Evolutionary conservation across 2,329 filamentous ascomycete species (phyloP).

Genomic region (Trichoderma atroviride): DNA sequence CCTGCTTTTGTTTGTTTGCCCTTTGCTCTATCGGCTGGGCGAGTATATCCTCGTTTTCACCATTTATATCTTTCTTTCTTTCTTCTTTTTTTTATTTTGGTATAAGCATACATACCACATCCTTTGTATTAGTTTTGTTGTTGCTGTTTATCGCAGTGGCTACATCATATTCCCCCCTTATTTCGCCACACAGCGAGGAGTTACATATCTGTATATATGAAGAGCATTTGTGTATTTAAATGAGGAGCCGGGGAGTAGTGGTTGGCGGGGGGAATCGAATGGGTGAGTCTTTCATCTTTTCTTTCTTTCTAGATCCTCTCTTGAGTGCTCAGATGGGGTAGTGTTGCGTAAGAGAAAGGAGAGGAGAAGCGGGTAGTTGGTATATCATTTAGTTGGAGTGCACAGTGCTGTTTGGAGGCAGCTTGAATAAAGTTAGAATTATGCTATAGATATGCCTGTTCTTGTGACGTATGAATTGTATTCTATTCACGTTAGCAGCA

Average conservation of each 20-base stretch:
- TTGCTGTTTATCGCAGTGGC: conserved; percentile 1
- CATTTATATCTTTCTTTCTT: not conserved
- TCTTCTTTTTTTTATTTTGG: not conserved
- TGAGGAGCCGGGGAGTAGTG: not conserved
- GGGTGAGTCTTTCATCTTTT: not conserved
- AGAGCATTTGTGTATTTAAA: conserved; percentile 16
- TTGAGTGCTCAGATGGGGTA: not conserved
- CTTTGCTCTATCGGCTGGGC: not conserved
- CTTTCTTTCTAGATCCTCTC: not conserved
- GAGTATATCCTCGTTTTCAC: not conserved
- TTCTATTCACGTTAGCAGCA: no score
- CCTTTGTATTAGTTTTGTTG: not conserved
- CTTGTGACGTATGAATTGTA: not conserved
- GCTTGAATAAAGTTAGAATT: conserved; percentile 4
- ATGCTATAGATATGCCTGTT: not conserved
- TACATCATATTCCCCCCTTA: conserved; percentile 14
- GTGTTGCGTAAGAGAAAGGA: not conserved
- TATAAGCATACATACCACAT: conserved; percentile 16
- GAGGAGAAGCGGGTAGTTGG: not conserved
- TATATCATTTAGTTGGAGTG: not conserved
- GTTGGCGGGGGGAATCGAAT: not conserved
- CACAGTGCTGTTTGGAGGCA: not conserved
- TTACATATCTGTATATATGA: conserved; percentile 20
- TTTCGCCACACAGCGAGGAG: conserved; percentile 15
- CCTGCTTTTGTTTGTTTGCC: not conserved